phyloP scores from a whole-genome alignment of 768 basidiomycete genomes.

The Tylopilus balloui region DNA sequence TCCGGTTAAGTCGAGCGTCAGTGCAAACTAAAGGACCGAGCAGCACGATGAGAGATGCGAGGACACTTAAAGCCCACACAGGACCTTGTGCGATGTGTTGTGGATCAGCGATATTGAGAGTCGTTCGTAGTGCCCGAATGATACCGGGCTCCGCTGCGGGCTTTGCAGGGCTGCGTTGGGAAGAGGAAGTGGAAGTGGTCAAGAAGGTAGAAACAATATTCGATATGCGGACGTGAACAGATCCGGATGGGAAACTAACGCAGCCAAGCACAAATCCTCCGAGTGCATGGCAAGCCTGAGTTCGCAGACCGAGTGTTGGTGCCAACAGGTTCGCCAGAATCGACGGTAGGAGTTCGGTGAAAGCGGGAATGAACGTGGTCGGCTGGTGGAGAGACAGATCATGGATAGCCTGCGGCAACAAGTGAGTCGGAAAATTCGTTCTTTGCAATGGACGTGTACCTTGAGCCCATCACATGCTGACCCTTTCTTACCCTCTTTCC shows the following conservation, averaged over 20 bases:
- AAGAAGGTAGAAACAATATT: conserved; percentile 45
- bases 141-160: conserved; percentile 45
- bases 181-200: conserved; percentile 36
- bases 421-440: conserved; percentile 9
- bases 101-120: conserved; percentile 52
- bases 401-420: conserved; percentile 58
- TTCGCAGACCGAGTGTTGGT: conserved; percentile 57
- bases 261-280: conserved; percentile 61
- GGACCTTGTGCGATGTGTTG: conserved; percentile 67
- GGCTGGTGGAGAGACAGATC: conserved; percentile 65
- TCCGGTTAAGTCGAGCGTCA: conserved; percentile 40
- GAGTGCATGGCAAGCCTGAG: conserved; percentile 72
- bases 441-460: conserved; percentile 37
- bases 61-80: conserved; percentile 68
- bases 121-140: conserved; percentile 62
- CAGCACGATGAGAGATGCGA: conserved; percentile 63
- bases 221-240: conserved; percentile 52
- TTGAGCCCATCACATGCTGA: conserved; percentile 73
- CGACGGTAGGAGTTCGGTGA: conserved; percentile 55
- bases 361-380: conserved; percentile 62
- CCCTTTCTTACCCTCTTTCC: conserved; percentile 87
- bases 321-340: conserved; percentile 62
- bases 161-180: conserved; percentile 36
- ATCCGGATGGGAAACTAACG: conserved; percentile 43
- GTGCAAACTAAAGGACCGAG: conserved; percentile 52